Conservation (phyloP, 2,329 filamentous ascomycete genomes). For the Alternaria hordeiaustralica region DNA sequence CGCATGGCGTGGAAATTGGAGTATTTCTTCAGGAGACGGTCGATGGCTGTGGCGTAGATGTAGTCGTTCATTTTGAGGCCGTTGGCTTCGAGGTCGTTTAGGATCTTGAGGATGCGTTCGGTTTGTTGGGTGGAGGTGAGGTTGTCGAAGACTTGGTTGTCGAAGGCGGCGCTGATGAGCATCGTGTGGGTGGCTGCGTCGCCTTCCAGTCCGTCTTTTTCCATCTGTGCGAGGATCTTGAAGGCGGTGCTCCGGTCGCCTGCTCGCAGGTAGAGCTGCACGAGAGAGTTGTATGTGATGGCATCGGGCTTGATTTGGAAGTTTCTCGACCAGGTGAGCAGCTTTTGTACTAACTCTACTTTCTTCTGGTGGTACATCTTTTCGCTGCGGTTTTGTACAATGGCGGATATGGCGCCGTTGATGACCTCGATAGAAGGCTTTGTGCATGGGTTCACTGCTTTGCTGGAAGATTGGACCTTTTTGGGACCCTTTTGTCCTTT, state of each 20-base stretch:
- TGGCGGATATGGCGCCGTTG: constrained; percentile 72
- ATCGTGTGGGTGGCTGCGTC: constrained; percentile 77
- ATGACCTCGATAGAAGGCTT: constrained; percentile 69
- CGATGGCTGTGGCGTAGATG: constrained; percentile 73
- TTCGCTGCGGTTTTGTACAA: constrained; percentile 54
- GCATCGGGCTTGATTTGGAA: constrained; percentile 57
- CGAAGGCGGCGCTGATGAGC: constrained; percentile 67
- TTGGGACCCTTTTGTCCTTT: constrained; percentile 16
- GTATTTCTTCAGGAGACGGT: constrained; percentile 63
- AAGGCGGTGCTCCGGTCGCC: constrained; percentile 58
- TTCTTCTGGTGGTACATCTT: constrained; percentile 51
- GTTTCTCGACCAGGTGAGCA: constrained; percentile 52
- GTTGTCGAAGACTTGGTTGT: constrained; percentile 54
- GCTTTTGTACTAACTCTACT: constrained; percentile 41
- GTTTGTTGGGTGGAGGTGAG: constrained; percentile 59
- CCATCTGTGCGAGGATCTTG: constrained; percentile 66
- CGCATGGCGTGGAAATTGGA: constrained; percentile 60
- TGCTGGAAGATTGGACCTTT: constrained; percentile 17
- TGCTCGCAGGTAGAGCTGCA: constrained; percentile 64
- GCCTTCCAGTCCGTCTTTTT: constrained; percentile 59
- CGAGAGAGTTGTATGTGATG: constrained; percentile 70
- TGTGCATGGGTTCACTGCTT: constrained; percentile 52
- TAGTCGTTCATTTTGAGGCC: constrained; percentile 66
- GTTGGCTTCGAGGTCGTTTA: constrained; percentile 61
- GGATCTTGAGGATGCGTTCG: constrained; percentile 59